phyloP scores from a whole-genome alignment of 78 protist genomes.

The Chrysochromulina tobinii region DNA sequence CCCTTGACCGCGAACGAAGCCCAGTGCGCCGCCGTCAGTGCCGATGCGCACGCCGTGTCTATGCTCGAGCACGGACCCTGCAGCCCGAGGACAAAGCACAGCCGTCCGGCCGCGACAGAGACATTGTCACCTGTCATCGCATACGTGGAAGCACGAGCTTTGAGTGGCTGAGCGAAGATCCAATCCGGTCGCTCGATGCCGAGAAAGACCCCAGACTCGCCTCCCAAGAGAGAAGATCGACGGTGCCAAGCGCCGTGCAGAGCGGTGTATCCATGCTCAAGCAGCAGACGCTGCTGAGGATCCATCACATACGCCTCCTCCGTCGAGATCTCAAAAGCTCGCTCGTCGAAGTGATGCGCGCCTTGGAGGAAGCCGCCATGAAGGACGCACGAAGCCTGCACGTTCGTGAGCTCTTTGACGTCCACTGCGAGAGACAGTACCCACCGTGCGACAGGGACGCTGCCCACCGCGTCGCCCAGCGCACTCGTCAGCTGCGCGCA shows the following conservation, averaged over 20 bases:
- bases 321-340: background rate
- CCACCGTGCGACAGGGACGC: background rate
- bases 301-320: constrained; percentile 33
- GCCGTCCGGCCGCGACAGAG: constrained; percentile 41
- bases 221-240: background rate
- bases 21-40: constrained; percentile 72
- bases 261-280: background rate
- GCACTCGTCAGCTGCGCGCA: background rate
- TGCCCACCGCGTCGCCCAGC: background rate
- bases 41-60: constrained; percentile 88
- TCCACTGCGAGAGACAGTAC: background rate
- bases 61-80: constrained; percentile 78
- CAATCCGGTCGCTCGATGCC: background rate
- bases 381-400: background rate
- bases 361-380: background rate
- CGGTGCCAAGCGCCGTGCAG: background rate
- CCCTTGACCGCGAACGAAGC: constrained; percentile 47
- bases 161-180: background rate
- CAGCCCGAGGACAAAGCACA: constrained; percentile 74
- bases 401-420: too few species aligned
- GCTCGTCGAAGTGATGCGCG: background rate
- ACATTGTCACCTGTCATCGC: background rate
- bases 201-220: background rate
- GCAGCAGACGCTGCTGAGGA: constrained; percentile 33
- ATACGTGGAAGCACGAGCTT: background rate